Evolutionary conservation across 78 protist genomes (phyloP).

Genomic region (slime mould (Dictyostelium discoideum)): DNA sequence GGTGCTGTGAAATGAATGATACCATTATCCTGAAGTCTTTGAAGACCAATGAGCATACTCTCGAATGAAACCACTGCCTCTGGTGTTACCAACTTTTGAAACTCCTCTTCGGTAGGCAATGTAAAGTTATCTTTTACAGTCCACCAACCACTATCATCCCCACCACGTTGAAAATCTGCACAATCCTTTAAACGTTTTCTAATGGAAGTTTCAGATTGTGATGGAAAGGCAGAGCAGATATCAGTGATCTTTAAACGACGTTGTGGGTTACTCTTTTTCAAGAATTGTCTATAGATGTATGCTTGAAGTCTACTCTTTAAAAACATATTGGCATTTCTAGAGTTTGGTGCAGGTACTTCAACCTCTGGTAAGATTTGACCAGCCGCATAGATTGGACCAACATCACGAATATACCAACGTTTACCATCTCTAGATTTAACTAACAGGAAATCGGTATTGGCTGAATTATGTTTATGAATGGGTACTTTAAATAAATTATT

Average conservation of each 20-base stretch:
- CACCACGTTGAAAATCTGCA: constrained; percentile 85
- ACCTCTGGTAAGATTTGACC: constrained; percentile 79
- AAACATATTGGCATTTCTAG: constrained; percentile 54
- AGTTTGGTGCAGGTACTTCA: constrained; percentile 82
- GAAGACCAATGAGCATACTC: constrained; percentile 62
- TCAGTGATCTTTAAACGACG: constrained; percentile 63
- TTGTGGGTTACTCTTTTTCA: constrained; percentile 55
- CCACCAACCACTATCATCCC: constrained; percentile 87
- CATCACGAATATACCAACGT: constrained; percentile 78
- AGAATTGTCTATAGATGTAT: constrained; percentile 63
- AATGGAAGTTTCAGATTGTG: constrained; percentile 77
- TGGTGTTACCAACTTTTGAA: constrained; percentile 71
- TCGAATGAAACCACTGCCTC: constrained; percentile 69
- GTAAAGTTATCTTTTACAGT: constrained; percentile 71
- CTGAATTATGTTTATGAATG: constrained; percentile 52
- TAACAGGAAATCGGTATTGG: constrained; percentile 79
- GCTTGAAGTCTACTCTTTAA: constrained; percentile 76
- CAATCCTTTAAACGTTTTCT: constrained; percentile 81
- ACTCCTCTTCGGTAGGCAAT: constrained; percentile 77
- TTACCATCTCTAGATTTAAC: constrained; percentile 75
- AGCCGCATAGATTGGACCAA: constrained; percentile 63
- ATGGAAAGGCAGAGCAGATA: constrained; percentile 63
- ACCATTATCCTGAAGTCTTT: constrained; percentile 65
- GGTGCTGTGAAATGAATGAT: constrained; percentile 69
- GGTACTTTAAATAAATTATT: constrained; percentile 86